Evolutionary conservation across 2,329 filamentous ascomycete species (phyloP).

Genomic region (Colletotrichum limetticola): DNA sequence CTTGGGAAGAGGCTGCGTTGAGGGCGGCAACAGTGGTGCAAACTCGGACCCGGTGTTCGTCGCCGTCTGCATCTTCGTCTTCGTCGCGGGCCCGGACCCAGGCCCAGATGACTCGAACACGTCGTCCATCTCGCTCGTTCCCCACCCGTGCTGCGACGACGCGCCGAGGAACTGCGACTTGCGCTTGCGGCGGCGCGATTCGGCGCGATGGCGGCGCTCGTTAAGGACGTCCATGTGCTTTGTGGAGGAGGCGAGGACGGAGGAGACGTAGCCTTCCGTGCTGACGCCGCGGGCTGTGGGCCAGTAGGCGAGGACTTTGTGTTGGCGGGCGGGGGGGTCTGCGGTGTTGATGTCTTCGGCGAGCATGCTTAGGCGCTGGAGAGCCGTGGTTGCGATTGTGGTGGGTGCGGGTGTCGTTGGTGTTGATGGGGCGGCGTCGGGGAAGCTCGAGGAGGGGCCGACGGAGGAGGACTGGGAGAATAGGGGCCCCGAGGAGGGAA

Average conservation of each 20-base stretch:
- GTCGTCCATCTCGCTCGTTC: conserved; percentile 24
- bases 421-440: not conserved
- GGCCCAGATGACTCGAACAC: not conserved
- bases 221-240: conserved; percentile 48
- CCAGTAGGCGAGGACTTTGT: conserved; percentile 50
- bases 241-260: conserved; percentile 48
- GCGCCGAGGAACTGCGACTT: conserved; percentile 22
- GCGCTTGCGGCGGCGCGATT: conserved; percentile 36
- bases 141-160: conserved; percentile 20
- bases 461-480: conserved; percentile 9
- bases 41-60: not conserved
- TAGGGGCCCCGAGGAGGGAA: not conserved
- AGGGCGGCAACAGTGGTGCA: not conserved
- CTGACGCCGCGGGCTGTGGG: conserved; percentile 49
- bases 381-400: conserved; percentile 9
- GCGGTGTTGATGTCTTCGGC: conserved; percentile 12
- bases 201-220: conserved; percentile 45
- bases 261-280: conserved; percentile 50
- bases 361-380: conserved; percentile 36
- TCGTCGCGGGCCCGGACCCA: conserved; percentile 3
- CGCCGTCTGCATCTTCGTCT: too few relatives aligned
- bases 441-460: not conserved
- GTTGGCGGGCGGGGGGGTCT: conserved; percentile 20
- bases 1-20: conserved; percentile 27
- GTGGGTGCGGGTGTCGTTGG: too few relatives aligned